Percentiles rank a stretch among this genome's conserved stretches.
These are phyloP conservation scores for Geotrichum candidum DNA, from an alignment of 1,139 yeast genomes.

Conservation along the genomic window DNA sequence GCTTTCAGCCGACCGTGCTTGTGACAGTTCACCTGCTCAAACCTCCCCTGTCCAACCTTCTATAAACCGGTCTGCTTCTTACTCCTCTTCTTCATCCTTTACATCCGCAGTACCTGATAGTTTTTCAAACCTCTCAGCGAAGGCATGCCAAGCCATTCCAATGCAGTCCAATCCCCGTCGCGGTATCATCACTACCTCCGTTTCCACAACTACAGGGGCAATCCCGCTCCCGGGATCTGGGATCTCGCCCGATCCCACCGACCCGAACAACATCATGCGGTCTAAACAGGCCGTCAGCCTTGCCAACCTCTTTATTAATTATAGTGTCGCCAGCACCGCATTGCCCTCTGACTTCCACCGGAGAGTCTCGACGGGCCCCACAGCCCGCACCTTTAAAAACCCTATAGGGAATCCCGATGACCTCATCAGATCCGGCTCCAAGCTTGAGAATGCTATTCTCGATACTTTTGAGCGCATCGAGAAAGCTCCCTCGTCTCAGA, in stretches of 20 bases:
- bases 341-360: not conserved
- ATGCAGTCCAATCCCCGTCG: not conserved
- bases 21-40: not conserved
- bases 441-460: not conserved
- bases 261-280: not conserved
- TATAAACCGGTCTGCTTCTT: not conserved
- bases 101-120: not conserved
- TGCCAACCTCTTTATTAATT: conserved; percentile 2
- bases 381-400: not conserved
- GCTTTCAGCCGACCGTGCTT: not conserved
- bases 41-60: not conserved
- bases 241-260: not conserved
- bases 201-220: not conserved
- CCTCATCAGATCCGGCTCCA: not conserved
- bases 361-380: not conserved
- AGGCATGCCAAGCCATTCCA: not conserved
- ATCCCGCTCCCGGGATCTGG: not conserved
- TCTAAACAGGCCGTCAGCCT: conserved; percentile 3
- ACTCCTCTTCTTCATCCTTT: not conserved
- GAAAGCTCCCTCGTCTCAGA: not conserved
- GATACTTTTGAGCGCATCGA: not conserved
- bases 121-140: not conserved
- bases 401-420: not conserved
- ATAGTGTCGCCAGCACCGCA: not conserved
- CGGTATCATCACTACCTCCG: not conserved